phyloP scores from a whole-genome alignment of 73 alveolate genomes.

The Tetrahymena borealis region DNA sequence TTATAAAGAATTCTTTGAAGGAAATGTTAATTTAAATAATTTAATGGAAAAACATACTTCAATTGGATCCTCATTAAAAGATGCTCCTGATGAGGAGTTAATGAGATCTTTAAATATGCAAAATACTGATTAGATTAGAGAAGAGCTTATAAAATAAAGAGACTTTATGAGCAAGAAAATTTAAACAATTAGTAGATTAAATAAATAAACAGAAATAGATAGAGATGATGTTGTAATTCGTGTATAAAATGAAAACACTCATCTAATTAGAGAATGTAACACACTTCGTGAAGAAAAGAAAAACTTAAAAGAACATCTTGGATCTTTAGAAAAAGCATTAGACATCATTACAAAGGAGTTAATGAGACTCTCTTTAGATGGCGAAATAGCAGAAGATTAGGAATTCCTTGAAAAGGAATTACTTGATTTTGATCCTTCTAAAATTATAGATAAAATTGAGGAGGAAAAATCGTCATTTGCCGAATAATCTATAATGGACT shows the following conservation, averaged over 20 bases:
- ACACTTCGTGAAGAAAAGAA: conserved; percentile 17
- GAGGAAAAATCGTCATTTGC: neutral
- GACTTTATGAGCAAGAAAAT: conserved; percentile 34
- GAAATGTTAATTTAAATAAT: neutral
- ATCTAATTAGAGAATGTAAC: conserved; percentile 19
- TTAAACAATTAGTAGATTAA: conserved; percentile 16
- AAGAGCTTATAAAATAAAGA: conserved; percentile 27
- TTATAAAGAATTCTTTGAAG: neutral
- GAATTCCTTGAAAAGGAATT: neutral
- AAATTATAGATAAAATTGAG: neutral
- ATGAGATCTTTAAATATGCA: neutral
- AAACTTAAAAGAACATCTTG: neutral
- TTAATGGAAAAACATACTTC: conserved; percentile 33
- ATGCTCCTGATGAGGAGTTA: neutral
- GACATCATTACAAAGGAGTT: neutral
- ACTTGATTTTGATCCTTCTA: neutral
- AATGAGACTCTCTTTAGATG: neutral
- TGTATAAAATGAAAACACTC: conserved; percentile 30
- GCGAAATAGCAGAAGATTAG: neutral
- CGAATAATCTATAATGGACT: neutral
- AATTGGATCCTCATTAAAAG: neutral
- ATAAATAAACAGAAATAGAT: conserved; percentile 18
- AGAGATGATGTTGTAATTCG: conserved; percentile 11
- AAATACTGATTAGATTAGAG: conserved; percentile 6
- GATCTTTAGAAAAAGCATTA: neutral